phyloP scores from a whole-genome alignment of 805 yeast species.

The Saturnispora sanitii region DNA sequence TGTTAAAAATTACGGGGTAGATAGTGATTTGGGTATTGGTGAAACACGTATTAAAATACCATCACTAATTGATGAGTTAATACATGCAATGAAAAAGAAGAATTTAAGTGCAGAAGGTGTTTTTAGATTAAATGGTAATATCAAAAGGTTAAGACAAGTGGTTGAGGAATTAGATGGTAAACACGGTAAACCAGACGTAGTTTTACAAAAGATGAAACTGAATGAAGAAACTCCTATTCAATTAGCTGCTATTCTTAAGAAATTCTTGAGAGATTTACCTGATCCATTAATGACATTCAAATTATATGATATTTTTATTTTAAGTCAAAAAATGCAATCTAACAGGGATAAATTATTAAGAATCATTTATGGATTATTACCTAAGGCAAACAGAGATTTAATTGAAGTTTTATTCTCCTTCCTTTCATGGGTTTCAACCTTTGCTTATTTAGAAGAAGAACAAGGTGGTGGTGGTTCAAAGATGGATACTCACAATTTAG shows the following conservation, averaged over 20 bases:
- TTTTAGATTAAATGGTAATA: slow-evolving; percentile 93
- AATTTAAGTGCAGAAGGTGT: slow-evolving; percentile 96
- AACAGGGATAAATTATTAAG: slow-evolving; percentile 7
- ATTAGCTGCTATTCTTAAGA: slow-evolving; percentile 84
- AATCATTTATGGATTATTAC: slow-evolving; percentile 58
- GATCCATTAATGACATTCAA: slow-evolving; percentile 75
- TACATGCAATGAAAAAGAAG: slow-evolving; percentile 73
- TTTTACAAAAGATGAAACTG: slow-evolving; percentile 44
- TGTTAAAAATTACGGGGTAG: slow-evolving; percentile 64
- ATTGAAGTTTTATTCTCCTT: slow-evolving; percentile 80
- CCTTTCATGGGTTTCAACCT: slow-evolving; percentile 91
- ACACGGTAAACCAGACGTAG: slow-evolving; percentile 50
- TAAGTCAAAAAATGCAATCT: slow-evolving; percentile 46
- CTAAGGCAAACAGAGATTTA: slow-evolving; percentile 71
- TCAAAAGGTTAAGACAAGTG: slow-evolving; percentile 65
- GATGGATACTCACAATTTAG: slow-evolving; percentile 92
- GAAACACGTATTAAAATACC: slow-evolving; percentile 77
- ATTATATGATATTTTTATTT: slow-evolving; percentile 71
- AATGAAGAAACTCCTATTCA: slow-evolving; percentile 76
- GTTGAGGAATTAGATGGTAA: slow-evolving; percentile 58
- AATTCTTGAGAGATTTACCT: slow-evolving; percentile 86
- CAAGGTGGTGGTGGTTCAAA: slow-evolving; percentile 88
- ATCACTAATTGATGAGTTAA: slow-evolving; percentile 73
- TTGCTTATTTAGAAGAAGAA: slow-evolving; percentile 71
- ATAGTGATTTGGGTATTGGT: slow-evolving; percentile 77